Base-by-base conservation (phyloP, 2,329 filamentous ascomycete genomes). In the Teratosphaeria epicoccoides region DNA sequence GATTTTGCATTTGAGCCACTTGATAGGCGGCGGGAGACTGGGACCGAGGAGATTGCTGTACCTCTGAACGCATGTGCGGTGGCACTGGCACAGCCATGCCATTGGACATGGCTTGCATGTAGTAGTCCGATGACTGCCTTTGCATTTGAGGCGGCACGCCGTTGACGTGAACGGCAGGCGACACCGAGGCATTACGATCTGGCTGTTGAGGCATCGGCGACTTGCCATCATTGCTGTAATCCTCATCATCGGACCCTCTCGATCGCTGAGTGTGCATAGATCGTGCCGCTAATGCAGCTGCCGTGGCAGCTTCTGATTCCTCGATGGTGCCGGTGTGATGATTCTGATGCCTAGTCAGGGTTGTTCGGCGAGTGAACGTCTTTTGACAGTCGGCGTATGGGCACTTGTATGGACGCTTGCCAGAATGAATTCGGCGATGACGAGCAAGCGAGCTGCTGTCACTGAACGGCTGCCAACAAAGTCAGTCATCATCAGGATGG, bases 301-400 rank as follows among this genome's bases (percentile, higher is more conserved):
- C 89, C 0, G 89, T 95, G 4, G 89, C 88, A 2, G 83, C 87
- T 2, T 89, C 89, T 7, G 91, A 88, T 69, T 97, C 91, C 68
- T 96, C 91, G 14, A 96, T 87, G 0, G 90, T 96, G 43, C 91
- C 93, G 20, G 87, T 94, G 69, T 97, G 93, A 63, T 95, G 88
- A 61, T 95, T 95, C 71, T 96, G 89, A 67, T 98, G 93, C 48
- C 93, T 83, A 2, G 91, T 98, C 55, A 98, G 76, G 2, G 93
- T 97, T 0, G 93, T 97, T 58, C 91, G 85, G 52, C 93, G 84
- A 9, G 93, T 98, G 65, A 98, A 98, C 0, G 91, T 97, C 78
- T 97, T 97, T 67, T 97, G 90, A 70, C 93, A 98, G 68, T 96
- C 90, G 54, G 89, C 90, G 63, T 93, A 97, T 1, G 90, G 90